A percentile compares a stretch with the other conserved stretches of the same genome.
Evolutionary conservation across 2,329 filamentous ascomycete genomes (phyloP).

Genomic region (Diaporthe vaccinii): DNA sequence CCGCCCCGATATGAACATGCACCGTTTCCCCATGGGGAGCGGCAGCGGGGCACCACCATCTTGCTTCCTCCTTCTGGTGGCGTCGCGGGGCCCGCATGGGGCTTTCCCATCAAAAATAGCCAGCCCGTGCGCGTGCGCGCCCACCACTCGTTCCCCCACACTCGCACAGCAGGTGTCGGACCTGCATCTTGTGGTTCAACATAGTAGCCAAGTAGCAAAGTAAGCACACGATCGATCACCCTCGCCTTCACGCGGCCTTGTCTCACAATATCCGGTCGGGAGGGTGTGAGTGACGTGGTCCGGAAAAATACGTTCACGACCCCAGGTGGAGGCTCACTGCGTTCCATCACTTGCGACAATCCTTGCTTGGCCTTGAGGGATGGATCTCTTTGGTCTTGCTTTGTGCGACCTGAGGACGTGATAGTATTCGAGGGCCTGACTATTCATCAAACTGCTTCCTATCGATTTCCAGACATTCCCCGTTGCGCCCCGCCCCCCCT

Average conservation of each 20-base stretch:
- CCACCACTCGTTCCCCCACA: slow-evolving; percentile 21
- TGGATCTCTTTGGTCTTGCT: background rate
- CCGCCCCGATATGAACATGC: slow-evolving; percentile 25
- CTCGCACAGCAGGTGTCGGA: slow-evolving; percentile 37
- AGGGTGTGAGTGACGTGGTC: slow-evolving; percentile 37
- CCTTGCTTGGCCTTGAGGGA: background rate
- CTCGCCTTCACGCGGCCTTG: background rate
- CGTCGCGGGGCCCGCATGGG: slow-evolving; percentile 5
- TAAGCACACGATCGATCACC: background rate
- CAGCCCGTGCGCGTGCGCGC: slow-evolving; percentile 9
- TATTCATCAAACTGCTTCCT: slow-evolving; percentile 31
- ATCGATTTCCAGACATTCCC: slow-evolving; percentile 15
- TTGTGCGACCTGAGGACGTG: slow-evolving; percentile 25
- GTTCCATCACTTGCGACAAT: slow-evolving; percentile 23
- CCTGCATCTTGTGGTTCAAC: slow-evolving; percentile 38
- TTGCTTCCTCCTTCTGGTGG: background rate
- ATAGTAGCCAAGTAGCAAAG: background rate
- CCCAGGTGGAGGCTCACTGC: background rate
- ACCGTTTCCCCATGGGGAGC: slow-evolving; percentile 34
- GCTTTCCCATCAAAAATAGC: slow-evolving; percentile 3
- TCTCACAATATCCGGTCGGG: slow-evolving; percentile 14
- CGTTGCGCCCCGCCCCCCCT: background rate
- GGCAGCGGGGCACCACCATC: slow-evolving; percentile 25
- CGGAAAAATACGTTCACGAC: slow-evolving; percentile 21
- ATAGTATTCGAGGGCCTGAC: slow-evolving; percentile 29